phyloP scores from a whole-genome alignment of 1,284 basidiomycete genomes.

The Leccinum insigne region DNA sequence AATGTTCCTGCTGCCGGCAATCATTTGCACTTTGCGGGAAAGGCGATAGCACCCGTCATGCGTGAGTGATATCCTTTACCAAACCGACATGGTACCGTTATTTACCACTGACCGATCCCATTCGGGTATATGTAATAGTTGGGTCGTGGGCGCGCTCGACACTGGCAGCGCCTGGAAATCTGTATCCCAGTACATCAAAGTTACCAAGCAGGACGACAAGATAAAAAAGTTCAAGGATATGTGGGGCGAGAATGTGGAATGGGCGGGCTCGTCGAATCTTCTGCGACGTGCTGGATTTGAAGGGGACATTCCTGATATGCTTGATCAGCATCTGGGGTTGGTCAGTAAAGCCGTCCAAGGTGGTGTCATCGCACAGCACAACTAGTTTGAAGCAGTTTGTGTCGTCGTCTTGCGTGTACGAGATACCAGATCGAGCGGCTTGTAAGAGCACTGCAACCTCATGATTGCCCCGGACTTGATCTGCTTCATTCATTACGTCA shows the following conservation, averaged over 20 bases:
- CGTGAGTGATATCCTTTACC: constrained; percentile 12
- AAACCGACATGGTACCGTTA: not conserved
- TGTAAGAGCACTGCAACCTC: not conserved
- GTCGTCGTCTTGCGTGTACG: too few relatives aligned
- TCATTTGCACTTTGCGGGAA: constrained; percentile 23
- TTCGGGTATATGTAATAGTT: constrained; percentile 3
- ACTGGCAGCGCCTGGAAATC: constrained; percentile 16
- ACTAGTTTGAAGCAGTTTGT: not conserved
- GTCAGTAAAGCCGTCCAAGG: not conserved
- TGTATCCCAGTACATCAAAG: constrained; percentile 13
- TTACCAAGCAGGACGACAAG: constrained; percentile 2
- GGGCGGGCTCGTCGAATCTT: constrained; percentile 1
- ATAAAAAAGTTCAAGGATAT: constrained; percentile 10
- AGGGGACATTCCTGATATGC: not conserved
- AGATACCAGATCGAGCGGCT: not conserved
- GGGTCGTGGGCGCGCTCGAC: constrained; percentile 20
- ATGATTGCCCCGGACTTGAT: too few relatives aligned
- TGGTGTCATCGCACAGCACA: not conserved
- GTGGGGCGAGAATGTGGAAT: constrained; percentile 20
- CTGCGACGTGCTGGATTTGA: not conserved
- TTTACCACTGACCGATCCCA: not conserved
- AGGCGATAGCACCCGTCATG: constrained; percentile 24
- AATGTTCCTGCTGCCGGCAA: constrained; percentile 15
- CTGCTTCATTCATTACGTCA: too few relatives aligned
- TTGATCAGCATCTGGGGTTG: constrained; percentile 4